Percentiles rank a stretch among this genome's conserved stretches.
Conservation (phyloP, 495 filamentous ascomycete species). For the Penicillium chermesinum region DNA sequence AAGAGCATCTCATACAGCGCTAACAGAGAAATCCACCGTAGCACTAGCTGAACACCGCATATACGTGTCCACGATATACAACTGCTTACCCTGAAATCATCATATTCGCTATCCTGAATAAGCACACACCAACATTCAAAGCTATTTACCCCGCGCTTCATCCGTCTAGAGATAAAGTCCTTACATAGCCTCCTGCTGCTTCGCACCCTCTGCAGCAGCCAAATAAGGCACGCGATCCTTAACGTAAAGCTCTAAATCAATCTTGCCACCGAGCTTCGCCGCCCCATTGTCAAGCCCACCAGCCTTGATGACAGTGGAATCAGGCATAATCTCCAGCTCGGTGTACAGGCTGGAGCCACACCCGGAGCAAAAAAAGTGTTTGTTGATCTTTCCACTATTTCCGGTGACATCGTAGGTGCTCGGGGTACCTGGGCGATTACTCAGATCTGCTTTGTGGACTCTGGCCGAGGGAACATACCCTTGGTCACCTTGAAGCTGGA, state of each 20-base stretch:
- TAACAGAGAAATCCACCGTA: too few species aligned
- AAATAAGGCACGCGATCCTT: conserved; percentile 39
- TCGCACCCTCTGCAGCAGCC: conserved; percentile 32
- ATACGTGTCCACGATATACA: too few species aligned
- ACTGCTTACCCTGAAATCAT: too few species aligned
- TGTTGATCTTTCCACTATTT: conserved; percentile 42
- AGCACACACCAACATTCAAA: too few species aligned
- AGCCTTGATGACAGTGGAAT: conserved; percentile 39
- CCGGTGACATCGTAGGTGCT: conserved; percentile 34
- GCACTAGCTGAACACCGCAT: too few species aligned
- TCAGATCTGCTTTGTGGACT: not conserved
- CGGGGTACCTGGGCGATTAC: conserved; percentile 23
- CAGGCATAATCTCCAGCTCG: conserved; percentile 44
- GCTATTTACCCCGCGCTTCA: too few species aligned
- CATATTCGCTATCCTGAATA: too few species aligned
- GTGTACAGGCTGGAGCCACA: conserved; percentile 44
- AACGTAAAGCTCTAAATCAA: conserved; percentile 44
- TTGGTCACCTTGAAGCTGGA: conserved; percentile 35
- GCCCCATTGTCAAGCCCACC: conserved; percentile 38
- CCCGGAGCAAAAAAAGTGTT: conserved; percentile 44
- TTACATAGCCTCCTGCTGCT: conserved; percentile 39
- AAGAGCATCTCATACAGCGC: too few species aligned
- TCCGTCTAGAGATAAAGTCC: too few species aligned
- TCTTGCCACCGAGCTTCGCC: conserved; percentile 26
- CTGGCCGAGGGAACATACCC: conserved; percentile 14